A percentile compares a stretch with the other conserved stretches of the same genome.
Evolutionary conservation across 1,139 yeast genomes (phyloP).

Genomic region (Entelexis sorbosivorans): DNA sequence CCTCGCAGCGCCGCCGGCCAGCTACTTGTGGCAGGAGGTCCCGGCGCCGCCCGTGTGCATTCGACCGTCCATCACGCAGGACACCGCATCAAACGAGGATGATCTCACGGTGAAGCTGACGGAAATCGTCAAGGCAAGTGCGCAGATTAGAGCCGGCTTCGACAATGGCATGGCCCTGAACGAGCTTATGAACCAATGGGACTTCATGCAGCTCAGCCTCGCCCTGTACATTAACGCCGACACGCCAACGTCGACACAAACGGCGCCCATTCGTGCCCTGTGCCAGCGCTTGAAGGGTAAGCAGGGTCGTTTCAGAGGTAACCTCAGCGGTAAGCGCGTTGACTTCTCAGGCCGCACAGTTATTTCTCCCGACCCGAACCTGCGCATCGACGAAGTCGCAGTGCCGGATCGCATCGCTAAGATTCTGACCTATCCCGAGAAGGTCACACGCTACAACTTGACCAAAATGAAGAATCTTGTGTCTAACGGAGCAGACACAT

Average conservation of each 20-base stretch:
- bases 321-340: constrained; percentile 94
- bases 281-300: constrained; percentile 97
- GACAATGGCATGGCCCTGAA: constrained; percentile 89
- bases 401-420: constrained; percentile 97
- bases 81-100: constrained; percentile 88
- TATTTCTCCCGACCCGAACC: constrained; percentile 96
- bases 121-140: constrained; percentile 92
- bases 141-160: constrained; percentile 84
- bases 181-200: constrained; percentile 98
- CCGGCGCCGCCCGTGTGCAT: constrained; percentile 99
- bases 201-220: constrained; percentile 81
- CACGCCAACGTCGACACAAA: constrained; percentile 44
- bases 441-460: constrained; percentile 77
- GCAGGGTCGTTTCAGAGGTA: constrained; percentile 98
- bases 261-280: constrained; percentile 85
- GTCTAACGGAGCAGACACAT: constrained; percentile 72
- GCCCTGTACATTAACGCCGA: constrained; percentile 98
- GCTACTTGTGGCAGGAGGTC: constrained; percentile 90
- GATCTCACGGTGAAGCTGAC: constrained; percentile 92
- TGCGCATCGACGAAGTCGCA: constrained; percentile 91
- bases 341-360: constrained; percentile 98
- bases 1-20: constrained; percentile 87
- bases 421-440: constrained; percentile 91
- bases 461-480: constrained; percentile 64
- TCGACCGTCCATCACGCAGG: constrained; percentile 95